Percentiles rank a stretch among this genome's conserved stretches.
These are phyloP conservation scores for barley (Hordeum vulgare) DNA, from an alignment of 176 grass and related monocot species.

Conservation along the genomic window MorexV3_pseudomolecules_assembly NC_058522.1:5233097-5233596, in stretches of 20 bases:
- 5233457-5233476: background rate
- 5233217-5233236: background rate
- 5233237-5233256: background rate
- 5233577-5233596: too few species aligned
- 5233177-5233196: constrained; percentile 71
- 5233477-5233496: background rate
- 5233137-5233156: constrained; percentile 96
- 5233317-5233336: background rate
- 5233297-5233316: background rate
- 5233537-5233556: too few species aligned
- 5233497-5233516: background rate
- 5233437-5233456: background rate
- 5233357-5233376: background rate
- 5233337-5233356: background rate
- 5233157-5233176: constrained; percentile 74
- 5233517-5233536: background rate
- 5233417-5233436: background rate
- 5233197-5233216: background rate
- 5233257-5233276: background rate
- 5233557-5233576: too few species aligned
- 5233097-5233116: constrained; percentile 87
- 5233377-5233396: background rate
- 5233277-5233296: background rate
- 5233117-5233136: constrained; percentile 86
- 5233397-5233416: too few species aligned